These are phyloP conservation scores for Suillus discolor DNA, from an alignment of 768 basidiomycete genomes.

Conservation along the genomic window DNA sequence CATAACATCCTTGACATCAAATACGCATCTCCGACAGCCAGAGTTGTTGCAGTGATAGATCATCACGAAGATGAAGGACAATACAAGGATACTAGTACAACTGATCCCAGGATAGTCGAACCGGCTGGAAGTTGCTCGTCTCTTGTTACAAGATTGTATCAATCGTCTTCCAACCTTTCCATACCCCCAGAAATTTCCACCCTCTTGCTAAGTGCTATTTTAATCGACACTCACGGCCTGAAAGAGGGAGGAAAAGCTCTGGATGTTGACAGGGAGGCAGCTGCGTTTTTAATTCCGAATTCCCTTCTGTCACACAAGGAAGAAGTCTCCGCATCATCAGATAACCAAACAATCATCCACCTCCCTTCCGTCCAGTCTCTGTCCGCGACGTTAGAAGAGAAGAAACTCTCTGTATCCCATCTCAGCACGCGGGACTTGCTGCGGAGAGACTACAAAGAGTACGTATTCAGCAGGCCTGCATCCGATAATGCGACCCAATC, in stretches of 20 bases:
- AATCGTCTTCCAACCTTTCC: constrained; percentile 15
- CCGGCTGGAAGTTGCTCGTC: constrained; percentile 81
- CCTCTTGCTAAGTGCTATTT: constrained; percentile 77
- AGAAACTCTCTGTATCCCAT: constrained; percentile 71
- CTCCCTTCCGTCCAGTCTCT: constrained; percentile 51
- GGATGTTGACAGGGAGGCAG: constrained; percentile 62
- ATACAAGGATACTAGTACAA: constrained; percentile 49
- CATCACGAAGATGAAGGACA: constrained; percentile 88
- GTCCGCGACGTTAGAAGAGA: constrained; percentile 41
- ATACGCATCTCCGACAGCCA: constrained; percentile 42
- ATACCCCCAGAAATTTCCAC: constrained; percentile 67
- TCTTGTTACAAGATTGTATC: constrained; percentile 49
- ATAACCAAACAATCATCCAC: constrained; percentile 7
- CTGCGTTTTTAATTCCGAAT: constrained; percentile 60
- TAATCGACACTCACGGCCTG: constrained; percentile 87
- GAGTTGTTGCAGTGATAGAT: constrained; percentile 83
- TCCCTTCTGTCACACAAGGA: constrained; percentile 44
- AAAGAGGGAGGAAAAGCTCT: constrained; percentile 79
- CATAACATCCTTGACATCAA: constrained; percentile 70
- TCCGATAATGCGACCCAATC: constrained; percentile 27
- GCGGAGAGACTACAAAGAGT: constrained; percentile 95
- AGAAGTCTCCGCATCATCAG: constrained; percentile 29
- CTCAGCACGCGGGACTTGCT: constrained; percentile 78
- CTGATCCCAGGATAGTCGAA: constrained; percentile 66
- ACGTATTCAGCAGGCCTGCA: constrained; percentile 48